A percentile compares a stretch with the other conserved stretches of the same genome.
Conservation (phyloP, 2,329 filamentous ascomycete species). For the Beauveria bassiana region DNA sequence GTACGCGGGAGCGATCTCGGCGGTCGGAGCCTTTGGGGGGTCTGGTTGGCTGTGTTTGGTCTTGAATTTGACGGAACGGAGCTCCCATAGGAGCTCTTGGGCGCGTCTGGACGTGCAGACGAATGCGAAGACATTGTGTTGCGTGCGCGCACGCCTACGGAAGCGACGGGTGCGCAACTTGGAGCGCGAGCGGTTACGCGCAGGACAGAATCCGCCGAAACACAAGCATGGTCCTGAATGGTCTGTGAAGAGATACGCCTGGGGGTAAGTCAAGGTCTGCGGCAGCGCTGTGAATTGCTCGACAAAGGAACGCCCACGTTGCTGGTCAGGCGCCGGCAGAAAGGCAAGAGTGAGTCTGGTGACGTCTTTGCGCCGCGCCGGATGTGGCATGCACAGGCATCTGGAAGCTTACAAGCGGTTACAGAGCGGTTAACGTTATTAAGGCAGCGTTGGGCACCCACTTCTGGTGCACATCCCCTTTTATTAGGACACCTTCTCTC, state of each 20-base stretch:
- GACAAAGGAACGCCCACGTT: background rate
- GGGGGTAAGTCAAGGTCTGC: background rate
- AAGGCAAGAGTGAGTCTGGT: background rate
- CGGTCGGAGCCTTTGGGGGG: constrained; percentile 17
- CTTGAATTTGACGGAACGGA: constrained; percentile 10
- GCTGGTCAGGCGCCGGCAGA: background rate
- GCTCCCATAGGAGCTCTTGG: background rate
- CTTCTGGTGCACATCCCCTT: too few relatives aligned
- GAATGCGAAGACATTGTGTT: constrained; percentile 1
- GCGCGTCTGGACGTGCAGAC: background rate
- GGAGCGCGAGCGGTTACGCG: constrained; percentile 1
- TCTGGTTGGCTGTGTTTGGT: constrained; percentile 12
- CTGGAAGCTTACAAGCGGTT: too few relatives aligned
- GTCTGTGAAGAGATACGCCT: background rate
- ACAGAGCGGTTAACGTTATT: too few relatives aligned
- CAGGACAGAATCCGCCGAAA: background rate
- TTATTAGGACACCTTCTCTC: too few relatives aligned
- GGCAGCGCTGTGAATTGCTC: background rate
- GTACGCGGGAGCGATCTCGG: constrained; percentile 25
- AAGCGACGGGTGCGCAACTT: background rate
- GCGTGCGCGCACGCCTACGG: background rate
- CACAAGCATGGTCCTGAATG: background rate
- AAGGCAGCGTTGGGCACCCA: too few relatives aligned
- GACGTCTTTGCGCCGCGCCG: background rate
- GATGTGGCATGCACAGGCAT: background rate